phyloP scores from a whole-genome alignment of 495 filamentous ascomycete species.

The Talaromyces adpressus region DNA sequence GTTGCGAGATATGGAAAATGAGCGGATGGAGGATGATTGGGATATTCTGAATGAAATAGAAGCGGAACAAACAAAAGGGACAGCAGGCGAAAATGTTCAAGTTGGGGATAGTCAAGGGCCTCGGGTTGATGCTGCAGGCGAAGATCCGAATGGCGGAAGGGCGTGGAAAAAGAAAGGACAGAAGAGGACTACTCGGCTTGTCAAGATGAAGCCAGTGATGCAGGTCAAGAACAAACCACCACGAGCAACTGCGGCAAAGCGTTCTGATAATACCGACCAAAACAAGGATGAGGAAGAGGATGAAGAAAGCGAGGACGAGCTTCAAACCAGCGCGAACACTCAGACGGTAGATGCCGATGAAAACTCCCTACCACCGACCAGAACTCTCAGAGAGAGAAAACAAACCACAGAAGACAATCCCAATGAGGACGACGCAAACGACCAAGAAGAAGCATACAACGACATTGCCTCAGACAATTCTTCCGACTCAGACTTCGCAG shows the following conservation, averaged over 20 bases:
- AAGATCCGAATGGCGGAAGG: constrained; percentile 8
- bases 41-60: constrained; percentile 81
- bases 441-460: constrained; percentile 5
- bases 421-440: constrained; percentile 1
- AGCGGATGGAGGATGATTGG: constrained; percentile 68
- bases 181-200: constrained; percentile 15
- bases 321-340: constrained; percentile 6
- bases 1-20: constrained; percentile 72
- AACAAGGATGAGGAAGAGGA: constrained; percentile 16
- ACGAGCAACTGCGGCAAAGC: constrained; percentile 12
- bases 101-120: constrained; percentile 57
- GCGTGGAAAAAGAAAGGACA: constrained; percentile 16
- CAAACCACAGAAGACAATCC: constrained; percentile 12
- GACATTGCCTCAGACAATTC: constrained; percentile 17
- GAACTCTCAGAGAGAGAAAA: constrained; percentile 13
- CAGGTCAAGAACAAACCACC: constrained; percentile 20
- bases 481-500: constrained; percentile 23
- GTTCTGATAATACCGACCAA: constrained; percentile 20
- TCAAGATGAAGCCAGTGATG: constrained; percentile 54
- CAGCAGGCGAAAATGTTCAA: constrained; percentile 27
- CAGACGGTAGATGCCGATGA: neutral
- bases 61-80: constrained; percentile 31
- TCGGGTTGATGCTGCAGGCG: constrained; percentile 33
- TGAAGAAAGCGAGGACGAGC: constrained; percentile 24
- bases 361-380: neutral